These are phyloP conservation scores for Colletotrichum camelliae DNA, from an alignment of 2,329 filamentous ascomycete genomes.

Conservation along the genomic window DNA sequence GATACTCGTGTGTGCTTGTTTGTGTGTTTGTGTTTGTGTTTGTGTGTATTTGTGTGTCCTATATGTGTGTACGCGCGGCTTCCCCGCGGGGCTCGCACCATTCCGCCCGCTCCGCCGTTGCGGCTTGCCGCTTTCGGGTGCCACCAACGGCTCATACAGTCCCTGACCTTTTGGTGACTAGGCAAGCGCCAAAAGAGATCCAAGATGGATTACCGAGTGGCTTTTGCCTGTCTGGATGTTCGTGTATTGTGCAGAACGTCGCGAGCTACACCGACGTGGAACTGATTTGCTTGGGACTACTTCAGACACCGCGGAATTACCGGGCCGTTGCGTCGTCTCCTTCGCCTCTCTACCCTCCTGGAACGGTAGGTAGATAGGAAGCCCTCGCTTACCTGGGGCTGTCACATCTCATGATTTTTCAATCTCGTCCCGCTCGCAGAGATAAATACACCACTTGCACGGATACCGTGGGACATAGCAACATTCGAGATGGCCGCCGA, in stretches of 20 bases:
- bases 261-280: background rate
- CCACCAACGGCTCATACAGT: background rate
- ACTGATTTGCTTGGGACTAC: background rate
- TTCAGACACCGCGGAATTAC: background rate
- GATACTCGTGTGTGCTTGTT: background rate
- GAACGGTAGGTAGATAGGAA: background rate
- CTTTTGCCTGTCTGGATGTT: background rate
- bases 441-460: background rate
- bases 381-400: background rate
- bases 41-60: background rate
- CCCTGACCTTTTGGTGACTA: background rate
- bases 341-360: background rate
- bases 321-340: background rate
- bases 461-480: background rate
- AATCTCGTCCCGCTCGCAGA: background rate
- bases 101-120: background rate
- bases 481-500: slow-evolving; percentile 41
- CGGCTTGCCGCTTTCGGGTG: background rate
- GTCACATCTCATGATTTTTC: background rate
- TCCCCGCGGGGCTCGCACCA: background rate
- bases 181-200: slow-evolving; percentile 9
- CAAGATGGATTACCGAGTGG: background rate
- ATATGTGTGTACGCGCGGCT: background rate
- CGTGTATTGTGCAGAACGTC: background rate
- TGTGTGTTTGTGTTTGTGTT: background rate